Base-by-base conservation (phyloP, 164 flowering plant genomes). In the Annona squamosa region DNA sequence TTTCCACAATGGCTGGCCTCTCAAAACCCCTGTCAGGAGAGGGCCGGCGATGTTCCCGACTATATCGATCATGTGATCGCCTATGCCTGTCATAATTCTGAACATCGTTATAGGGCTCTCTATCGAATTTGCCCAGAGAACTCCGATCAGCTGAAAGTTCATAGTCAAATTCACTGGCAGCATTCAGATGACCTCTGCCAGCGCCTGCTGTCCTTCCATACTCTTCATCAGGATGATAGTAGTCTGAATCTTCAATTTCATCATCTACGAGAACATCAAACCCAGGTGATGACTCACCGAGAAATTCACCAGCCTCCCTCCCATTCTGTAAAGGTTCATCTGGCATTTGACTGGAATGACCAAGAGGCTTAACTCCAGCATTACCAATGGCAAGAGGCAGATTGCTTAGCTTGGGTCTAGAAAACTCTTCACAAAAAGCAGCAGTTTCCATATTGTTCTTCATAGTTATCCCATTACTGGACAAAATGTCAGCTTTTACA, bases 181-280 rank as follows among this genome's bases (percentile, higher is more conserved):
- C 18, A 47, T 73, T 76, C 77, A 81, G 45, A 71, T 80, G 83
- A 76, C 85, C 86, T 69, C 82, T 86, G 2, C 84, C 88, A 71
- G 77, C 83, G 19, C 80, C 85, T 56, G 77, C 71, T 46, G 76
- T 71, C 72, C 84, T 81, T 70, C 84, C 86, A 79, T 71, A 87
- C 62, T 83, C 88, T 74, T 88, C 93, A 47, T 86, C 93, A 72
- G 82, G 81, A 44, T 77, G 86, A 74, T 84, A 91, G 77, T 83
- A 92, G 19, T 87, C 90, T 75, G 88, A 78, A 56, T 87, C 87
- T 74, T 84, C 65, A 4, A 79, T 82, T 44, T 90, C 91, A 83
- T 91, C 86, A 77, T 91, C 98, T 59, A 91, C 97, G 72, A 94
- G 97, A 76, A 94, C 98, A 89, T 92, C 98, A 85, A 94, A 94